Conservation (phyloP, 495 filamentous ascomycete species). For the Aspergillus sclerotioniger region DNA sequence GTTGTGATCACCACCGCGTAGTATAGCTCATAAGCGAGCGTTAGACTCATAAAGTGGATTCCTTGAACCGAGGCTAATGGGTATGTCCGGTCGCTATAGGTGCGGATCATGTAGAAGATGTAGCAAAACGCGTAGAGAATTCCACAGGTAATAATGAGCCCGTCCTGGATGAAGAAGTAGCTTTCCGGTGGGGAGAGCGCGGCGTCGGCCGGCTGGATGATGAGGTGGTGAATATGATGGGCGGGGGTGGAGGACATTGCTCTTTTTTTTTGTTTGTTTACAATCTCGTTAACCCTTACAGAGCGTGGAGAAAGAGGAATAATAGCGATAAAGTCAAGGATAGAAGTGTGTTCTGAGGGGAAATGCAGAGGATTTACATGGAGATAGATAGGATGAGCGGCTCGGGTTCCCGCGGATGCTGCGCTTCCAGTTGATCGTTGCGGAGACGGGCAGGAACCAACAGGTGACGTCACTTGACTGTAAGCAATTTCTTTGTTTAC, state of each 20-base stretch:
- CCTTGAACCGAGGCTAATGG: slow-evolving; percentile 8
- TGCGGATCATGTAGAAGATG: slow-evolving; percentile 14
- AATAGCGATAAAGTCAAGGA: too few species aligned
- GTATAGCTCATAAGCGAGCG: slow-evolving; percentile 21
- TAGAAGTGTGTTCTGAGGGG: too few species aligned
- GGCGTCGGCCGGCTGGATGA: slow-evolving; percentile 19
- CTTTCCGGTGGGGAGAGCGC: slow-evolving; percentile 17
- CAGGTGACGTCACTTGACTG: too few species aligned
- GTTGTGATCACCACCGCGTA: slow-evolving; percentile 21
- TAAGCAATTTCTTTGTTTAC: too few species aligned
- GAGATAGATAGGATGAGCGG: too few species aligned
- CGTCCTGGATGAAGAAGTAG: slow-evolving; percentile 23
- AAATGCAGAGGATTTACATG: too few species aligned
- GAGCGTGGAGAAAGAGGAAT: too few species aligned
- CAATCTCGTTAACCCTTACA: too few species aligned
- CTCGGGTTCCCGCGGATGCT: too few species aligned
- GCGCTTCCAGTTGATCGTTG: too few species aligned
- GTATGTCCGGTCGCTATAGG: slow-evolving; percentile 15
- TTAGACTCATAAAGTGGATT: slow-evolving; percentile 16
- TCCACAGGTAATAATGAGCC: slow-evolving; percentile 22
- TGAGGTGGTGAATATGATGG: slow-evolving; percentile 8
- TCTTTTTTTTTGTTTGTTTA: background rate
- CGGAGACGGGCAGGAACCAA: too few species aligned
- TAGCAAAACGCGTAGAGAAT: slow-evolving; percentile 20
- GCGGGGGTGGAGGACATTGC: background rate